phyloP scores from a whole-genome alignment of 1,139 yeast species.

The Hyphopichia burtonii region DNA sequence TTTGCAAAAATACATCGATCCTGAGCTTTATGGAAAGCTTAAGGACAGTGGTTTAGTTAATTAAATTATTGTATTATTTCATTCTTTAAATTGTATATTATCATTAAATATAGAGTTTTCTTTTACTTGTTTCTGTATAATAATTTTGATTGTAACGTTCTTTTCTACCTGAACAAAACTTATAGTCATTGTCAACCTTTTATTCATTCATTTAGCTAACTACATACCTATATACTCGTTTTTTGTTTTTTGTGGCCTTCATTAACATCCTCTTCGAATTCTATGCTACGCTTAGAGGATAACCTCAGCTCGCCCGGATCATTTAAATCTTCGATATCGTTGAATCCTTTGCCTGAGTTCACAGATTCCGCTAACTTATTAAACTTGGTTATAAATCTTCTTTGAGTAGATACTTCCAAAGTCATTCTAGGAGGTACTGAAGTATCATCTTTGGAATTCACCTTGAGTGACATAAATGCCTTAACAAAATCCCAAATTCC shows the following conservation, averaged over 20 bases:
- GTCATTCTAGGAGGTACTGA: slow-evolving; percentile 20
- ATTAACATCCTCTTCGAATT: not conserved
- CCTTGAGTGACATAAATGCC: slow-evolving; percentile 25
- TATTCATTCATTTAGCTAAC: not conserved
- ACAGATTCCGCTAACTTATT: slow-evolving; percentile 25
- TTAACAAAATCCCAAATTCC: slow-evolving; percentile 32
- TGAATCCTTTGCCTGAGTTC: slow-evolving; percentile 23
- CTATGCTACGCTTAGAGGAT: slow-evolving; percentile 1
- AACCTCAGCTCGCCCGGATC: not conserved
- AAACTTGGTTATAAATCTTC: slow-evolving; percentile 34
- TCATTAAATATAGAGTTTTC: too few species aligned
- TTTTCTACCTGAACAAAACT: too few species aligned
- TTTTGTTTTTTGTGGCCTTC: slow-evolving; percentile 1
- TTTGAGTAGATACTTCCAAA: slow-evolving; percentile 24
- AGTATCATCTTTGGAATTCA: slow-evolving; percentile 15
- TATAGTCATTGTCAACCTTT: not conserved
- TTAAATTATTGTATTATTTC: slow-evolving; percentile 11
- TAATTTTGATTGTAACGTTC: too few species aligned
- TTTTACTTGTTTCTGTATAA: too few species aligned
- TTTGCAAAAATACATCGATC: slow-evolving; percentile 67
- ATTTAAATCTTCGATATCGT: slow-evolving; percentile 5
- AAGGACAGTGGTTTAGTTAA: slow-evolving; percentile 44
- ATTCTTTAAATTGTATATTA: not conserved
- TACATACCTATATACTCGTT: slow-evolving; percentile 4
- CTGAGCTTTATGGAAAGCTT: slow-evolving; percentile 54